phyloP scores from a whole-genome alignment of 1,139 yeast genomes.

The Suzukiozyma palmioleophila region DNA sequence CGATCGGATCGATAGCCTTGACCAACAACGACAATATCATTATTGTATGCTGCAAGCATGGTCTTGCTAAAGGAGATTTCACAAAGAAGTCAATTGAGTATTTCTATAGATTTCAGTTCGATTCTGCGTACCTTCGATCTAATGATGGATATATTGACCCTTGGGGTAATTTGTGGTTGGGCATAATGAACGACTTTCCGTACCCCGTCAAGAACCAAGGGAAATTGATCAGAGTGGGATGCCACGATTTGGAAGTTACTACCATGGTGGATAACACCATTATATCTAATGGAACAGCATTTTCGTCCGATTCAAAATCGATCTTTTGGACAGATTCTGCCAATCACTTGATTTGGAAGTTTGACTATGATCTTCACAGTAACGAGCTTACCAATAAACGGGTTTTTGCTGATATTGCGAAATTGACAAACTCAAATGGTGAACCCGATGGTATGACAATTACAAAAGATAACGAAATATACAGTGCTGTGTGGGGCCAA shows the following conservation, averaged over 20 bases:
- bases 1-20: constrained; percentile 63
- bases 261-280: constrained; percentile 32
- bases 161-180: constrained; percentile 66
- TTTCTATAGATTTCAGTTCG: constrained; percentile 40
- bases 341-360: constrained; percentile 54
- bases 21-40: constrained; percentile 41
- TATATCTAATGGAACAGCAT: constrained; percentile 81
- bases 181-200: constrained; percentile 64
- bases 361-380: constrained; percentile 49
- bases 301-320: constrained; percentile 45
- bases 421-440: constrained; percentile 27
- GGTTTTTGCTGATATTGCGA: constrained; percentile 38
- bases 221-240: constrained; percentile 35
- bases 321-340: constrained; percentile 74
- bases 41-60: constrained; percentile 53
- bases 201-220: constrained; percentile 31
- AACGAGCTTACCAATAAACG: constrained; percentile 44
- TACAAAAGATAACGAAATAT: constrained; percentile 58
- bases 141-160: constrained; percentile 74
- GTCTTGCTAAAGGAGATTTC: constrained; percentile 51
- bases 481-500: constrained; percentile 66
- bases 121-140: constrained; percentile 46
- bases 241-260: constrained; percentile 28
- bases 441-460: constrained; percentile 84
- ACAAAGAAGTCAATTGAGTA: constrained; percentile 34